These are phyloP conservation scores for Sporothrix dimorphospora DNA, from an alignment of 2,329 filamentous ascomycete genomes.

Conservation along the genomic window DNA sequence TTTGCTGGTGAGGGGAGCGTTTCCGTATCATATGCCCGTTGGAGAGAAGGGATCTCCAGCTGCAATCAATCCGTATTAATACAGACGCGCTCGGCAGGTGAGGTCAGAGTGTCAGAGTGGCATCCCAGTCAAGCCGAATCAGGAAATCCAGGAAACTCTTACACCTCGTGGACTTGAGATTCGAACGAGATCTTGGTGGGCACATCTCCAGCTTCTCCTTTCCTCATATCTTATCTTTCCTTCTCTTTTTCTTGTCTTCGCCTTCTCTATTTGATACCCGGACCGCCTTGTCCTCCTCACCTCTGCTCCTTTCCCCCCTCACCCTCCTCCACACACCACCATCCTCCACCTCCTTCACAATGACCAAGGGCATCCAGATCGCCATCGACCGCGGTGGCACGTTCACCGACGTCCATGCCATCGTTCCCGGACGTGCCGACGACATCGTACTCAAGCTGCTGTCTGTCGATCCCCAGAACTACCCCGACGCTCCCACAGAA, in stretches of 20 bases:
- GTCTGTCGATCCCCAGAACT: conserved; percentile 69
- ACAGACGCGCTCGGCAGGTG: not conserved
- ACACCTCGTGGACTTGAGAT: not conserved
- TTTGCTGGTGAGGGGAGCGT: not conserved
- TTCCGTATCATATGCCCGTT: not conserved
- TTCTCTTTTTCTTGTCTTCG: not conserved
- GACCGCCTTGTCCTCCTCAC: not conserved
- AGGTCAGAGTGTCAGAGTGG: not conserved
- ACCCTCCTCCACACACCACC: not conserved
- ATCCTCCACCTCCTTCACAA: not conserved
- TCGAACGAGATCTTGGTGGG: not conserved
- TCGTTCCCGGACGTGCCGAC: conserved; percentile 40
- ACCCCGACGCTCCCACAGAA: conserved; percentile 70
- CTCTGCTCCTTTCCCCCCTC: not conserved
- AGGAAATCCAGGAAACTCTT: not conserved
- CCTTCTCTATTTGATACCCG: conserved; percentile 5
- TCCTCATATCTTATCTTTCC: not conserved
- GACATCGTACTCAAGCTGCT: conserved; percentile 60
- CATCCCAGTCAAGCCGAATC: not conserved
- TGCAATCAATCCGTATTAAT: not conserved
- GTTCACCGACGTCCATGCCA: conserved; percentile 35
- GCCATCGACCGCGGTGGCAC: conserved; percentile 31
- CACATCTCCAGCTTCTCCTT: not conserved
- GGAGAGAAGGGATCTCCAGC: not conserved
- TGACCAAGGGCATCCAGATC: conserved; percentile 24